These are phyloP conservation scores for Arctostaphylos glauca DNA, from an alignment of 148 eudicot species.

Conservation along the genomic window DNA sequence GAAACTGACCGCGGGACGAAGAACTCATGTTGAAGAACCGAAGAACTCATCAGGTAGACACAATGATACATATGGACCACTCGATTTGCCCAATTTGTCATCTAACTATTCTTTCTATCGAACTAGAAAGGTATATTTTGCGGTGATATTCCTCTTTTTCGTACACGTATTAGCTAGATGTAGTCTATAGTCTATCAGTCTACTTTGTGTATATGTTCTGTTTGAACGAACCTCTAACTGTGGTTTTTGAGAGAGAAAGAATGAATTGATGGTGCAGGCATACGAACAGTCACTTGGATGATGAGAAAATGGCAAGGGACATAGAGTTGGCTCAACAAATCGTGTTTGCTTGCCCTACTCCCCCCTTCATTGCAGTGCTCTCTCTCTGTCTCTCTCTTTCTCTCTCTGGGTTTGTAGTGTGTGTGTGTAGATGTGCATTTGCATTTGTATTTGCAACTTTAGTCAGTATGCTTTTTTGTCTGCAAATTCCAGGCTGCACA, in stretches of 20 bases:
- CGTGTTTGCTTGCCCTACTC: slow-evolving; percentile 48
- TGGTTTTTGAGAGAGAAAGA: not conserved
- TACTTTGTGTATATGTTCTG: not conserved
- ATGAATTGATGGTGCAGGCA: slow-evolving; percentile 53
- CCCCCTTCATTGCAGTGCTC: slow-evolving; percentile 23
- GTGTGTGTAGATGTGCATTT: not conserved
- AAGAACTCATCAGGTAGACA: too few species aligned
- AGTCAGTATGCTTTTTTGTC: not conserved
- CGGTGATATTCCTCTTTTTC: too few species aligned
- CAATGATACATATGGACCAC: slow-evolving; percentile 23
- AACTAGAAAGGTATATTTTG: slow-evolving; percentile 51
- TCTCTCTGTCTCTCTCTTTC: not conserved
- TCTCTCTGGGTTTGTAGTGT: too few species aligned
- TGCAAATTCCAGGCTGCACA: not conserved
- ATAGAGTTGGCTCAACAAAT: slow-evolving; percentile 61
- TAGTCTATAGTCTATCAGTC: not conserved
- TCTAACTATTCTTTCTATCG: slow-evolving; percentile 34
- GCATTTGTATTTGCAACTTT: too few species aligned
- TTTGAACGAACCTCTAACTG: not conserved
- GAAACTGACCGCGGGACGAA: too few species aligned
- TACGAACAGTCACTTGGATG: slow-evolving; percentile 72
- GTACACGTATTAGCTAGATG: too few species aligned
- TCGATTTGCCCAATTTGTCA: slow-evolving; percentile 71
- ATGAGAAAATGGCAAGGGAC: slow-evolving; percentile 56
- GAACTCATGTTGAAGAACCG: too few species aligned